Percentiles rank a stretch among this genome's conserved stretches.
These are phyloP conservation scores for Diutina pseudorugosa DNA, from an alignment of 1,139 yeast genomes.

Conservation along the genomic window DNA sequence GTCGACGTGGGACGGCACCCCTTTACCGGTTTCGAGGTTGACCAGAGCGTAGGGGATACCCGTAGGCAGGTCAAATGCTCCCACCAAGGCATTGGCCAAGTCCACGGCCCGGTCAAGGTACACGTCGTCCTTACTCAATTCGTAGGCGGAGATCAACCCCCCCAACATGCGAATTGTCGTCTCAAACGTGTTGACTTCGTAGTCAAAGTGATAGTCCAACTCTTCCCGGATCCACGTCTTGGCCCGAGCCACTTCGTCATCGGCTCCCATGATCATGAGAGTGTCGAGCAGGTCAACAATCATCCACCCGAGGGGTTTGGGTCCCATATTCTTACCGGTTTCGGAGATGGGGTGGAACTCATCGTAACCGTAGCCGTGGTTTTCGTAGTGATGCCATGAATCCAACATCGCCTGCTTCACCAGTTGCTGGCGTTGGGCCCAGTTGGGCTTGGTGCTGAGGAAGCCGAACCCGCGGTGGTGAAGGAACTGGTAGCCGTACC, in stretches of 20 bases:
- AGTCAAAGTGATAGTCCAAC: slow-evolving; percentile 42
- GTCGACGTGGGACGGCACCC: slow-evolving; percentile 51
- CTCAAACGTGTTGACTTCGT: slow-evolving; percentile 76
- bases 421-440: slow-evolving; percentile 29
- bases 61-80: slow-evolving; percentile 50
- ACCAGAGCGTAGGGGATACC: slow-evolving; percentile 76
- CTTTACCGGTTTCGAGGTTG: slow-evolving; percentile 54
- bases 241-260: slow-evolving; percentile 53
- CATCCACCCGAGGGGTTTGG: slow-evolving; percentile 86
- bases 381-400: slow-evolving; percentile 70
- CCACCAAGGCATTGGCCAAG: slow-evolving; percentile 51
- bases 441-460: slow-evolving; percentile 8
- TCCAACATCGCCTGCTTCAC: slow-evolving; percentile 57
- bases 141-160: slow-evolving; percentile 74
- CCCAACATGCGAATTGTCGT: slow-evolving; percentile 93
- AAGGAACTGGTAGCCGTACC: slow-evolving; percentile 15
- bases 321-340: slow-evolving; percentile 67
- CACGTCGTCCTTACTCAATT: slow-evolving; percentile 55
- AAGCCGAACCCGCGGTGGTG: slow-evolving; percentile 7
- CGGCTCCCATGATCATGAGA: slow-evolving; percentile 65
- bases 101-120: slow-evolving; percentile 72
- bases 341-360: slow-evolving; percentile 48
- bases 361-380: slow-evolving; percentile 78
- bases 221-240: slow-evolving; percentile 60
- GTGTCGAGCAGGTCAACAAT: slow-evolving; percentile 87